Conservation (phyloP, 768 basidiomycete species). For the Tricholoma flavovirens region DNA sequence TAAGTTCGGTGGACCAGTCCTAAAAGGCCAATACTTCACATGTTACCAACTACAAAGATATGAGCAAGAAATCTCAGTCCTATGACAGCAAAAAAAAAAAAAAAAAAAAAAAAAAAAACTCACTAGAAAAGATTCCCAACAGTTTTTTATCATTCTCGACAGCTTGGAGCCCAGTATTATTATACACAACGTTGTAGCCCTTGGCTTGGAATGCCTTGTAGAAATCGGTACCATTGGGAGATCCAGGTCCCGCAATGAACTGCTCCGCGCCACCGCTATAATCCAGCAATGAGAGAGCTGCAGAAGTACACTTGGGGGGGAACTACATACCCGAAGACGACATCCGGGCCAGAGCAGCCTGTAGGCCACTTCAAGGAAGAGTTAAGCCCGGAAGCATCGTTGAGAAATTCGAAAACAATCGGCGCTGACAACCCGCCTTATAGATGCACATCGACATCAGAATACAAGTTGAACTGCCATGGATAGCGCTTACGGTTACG, state of each 20-base stretch:
- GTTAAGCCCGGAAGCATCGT: slow-evolving; percentile 27
- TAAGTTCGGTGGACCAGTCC: not conserved
- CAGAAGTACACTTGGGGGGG: not conserved
- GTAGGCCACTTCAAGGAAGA: slow-evolving; percentile 35
- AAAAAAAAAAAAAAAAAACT: no score
- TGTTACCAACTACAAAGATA: slow-evolving; percentile 8
- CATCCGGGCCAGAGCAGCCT: slow-evolving; percentile 35
- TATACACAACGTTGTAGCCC: slow-evolving; percentile 37
- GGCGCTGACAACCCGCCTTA: slow-evolving; percentile 25
- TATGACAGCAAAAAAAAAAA: no score
- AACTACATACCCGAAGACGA: slow-evolving; percentile 33
- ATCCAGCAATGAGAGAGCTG: not conserved
- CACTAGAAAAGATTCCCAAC: slow-evolving; percentile 39
- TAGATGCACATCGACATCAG: not conserved
- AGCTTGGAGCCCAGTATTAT: slow-evolving; percentile 28
- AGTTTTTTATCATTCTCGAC: slow-evolving; percentile 29
- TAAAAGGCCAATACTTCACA: slow-evolving; percentile 13
- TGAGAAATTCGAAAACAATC: slow-evolving; percentile 34
- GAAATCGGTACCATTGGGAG: slow-evolving; percentile 34
- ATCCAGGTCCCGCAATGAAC: slow-evolving; percentile 32
- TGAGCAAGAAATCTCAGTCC: not conserved
- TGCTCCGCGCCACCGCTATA: slow-evolving; percentile 38
- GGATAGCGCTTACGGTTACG: slow-evolving; percentile 27
- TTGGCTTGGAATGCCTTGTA: slow-evolving; percentile 35
- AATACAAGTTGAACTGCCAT: not conserved